These are phyloP conservation scores for Komagataella populi DNA, from an alignment of 805 yeast genomes.

Conservation along the genomic window DNA sequence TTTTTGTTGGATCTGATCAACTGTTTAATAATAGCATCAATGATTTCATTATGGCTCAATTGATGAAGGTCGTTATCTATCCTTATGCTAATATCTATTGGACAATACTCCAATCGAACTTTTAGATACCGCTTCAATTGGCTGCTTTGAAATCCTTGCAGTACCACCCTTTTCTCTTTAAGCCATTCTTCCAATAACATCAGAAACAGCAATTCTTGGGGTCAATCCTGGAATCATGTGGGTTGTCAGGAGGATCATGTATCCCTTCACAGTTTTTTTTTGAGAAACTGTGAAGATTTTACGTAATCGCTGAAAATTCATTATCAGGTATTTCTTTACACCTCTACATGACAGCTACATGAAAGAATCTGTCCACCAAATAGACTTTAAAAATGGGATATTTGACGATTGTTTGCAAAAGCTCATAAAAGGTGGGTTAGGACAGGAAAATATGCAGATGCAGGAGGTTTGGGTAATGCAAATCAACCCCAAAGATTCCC, in stretches of 20 bases:
- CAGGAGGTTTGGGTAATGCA: not conserved
- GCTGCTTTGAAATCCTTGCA: not conserved
- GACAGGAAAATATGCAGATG: not conserved
- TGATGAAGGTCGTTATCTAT: slow-evolving; percentile 1
- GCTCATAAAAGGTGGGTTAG: slow-evolving; percentile 7
- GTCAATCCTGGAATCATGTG: not conserved
- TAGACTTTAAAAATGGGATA: slow-evolving; percentile 27
- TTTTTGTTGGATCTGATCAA: slow-evolving; percentile 17
- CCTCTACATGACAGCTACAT: not conserved
- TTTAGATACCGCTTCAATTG: not conserved
- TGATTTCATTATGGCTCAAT: not conserved
- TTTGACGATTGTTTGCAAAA: slow-evolving; percentile 26
- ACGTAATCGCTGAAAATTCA: not conserved
- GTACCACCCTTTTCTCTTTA: too few species aligned
- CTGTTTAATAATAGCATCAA: slow-evolving; percentile 15
- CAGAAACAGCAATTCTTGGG: not conserved
- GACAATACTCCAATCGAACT: slow-evolving; percentile 1
- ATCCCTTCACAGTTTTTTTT: not conserved
- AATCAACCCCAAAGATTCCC: not conserved
- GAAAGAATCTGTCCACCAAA: slow-evolving; percentile 7
- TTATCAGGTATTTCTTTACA: not conserved
- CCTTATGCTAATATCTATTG: slow-evolving; percentile 1
- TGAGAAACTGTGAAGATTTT: too few species aligned
- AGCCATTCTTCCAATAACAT: not conserved
- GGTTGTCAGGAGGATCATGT: not conserved